Conservation (phyloP, 129 eudicot species). For the Apium graveolens region DNA sequence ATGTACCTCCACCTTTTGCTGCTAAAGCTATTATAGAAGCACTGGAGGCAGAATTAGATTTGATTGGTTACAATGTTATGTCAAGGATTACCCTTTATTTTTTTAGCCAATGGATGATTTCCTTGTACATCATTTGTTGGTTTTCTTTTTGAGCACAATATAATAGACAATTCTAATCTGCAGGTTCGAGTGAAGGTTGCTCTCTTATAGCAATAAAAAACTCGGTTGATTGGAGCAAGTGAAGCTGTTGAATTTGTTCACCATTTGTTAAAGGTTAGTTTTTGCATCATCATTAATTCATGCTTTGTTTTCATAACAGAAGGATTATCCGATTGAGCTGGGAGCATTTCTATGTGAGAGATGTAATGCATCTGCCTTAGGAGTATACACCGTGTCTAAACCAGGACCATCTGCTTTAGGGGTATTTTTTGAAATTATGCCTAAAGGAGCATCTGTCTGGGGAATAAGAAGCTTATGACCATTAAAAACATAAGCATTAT, state of each 20-base stretch:
- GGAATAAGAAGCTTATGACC: not conserved
- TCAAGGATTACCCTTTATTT: not conserved
- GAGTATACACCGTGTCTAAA: not conserved
- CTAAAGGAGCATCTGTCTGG: conserved; percentile 7
- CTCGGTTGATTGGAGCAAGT: conserved; percentile 92
- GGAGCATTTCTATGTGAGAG: not conserved
- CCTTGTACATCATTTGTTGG: not conserved
- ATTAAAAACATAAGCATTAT: not conserved
- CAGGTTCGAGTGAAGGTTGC: conserved; percentile 98
- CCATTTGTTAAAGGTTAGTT: too few species aligned
- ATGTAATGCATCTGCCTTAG: not conserved
- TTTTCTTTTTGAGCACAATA: not conserved
- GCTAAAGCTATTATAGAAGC: conserved; percentile 96
- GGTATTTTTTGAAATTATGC: conserved; percentile 18
- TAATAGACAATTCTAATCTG: conserved; percentile 3
- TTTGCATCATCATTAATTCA: too few species aligned
- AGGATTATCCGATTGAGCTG: not conserved
- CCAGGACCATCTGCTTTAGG: not conserved
- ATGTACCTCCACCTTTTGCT: conserved; percentile 98
- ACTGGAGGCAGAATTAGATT: conserved; percentile 84
- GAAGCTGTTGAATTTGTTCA: too few species aligned
- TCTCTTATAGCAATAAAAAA: conserved; percentile 72
- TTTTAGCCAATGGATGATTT: not conserved
- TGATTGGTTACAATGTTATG: conserved; percentile 15
- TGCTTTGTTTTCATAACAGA: not conserved